A percentile compares a stretch with the other conserved stretches of the same genome.
phyloP scores from a whole-genome alignment of 2,329 filamentous ascomycete genomes.

The Huntiella savannae region DNA sequence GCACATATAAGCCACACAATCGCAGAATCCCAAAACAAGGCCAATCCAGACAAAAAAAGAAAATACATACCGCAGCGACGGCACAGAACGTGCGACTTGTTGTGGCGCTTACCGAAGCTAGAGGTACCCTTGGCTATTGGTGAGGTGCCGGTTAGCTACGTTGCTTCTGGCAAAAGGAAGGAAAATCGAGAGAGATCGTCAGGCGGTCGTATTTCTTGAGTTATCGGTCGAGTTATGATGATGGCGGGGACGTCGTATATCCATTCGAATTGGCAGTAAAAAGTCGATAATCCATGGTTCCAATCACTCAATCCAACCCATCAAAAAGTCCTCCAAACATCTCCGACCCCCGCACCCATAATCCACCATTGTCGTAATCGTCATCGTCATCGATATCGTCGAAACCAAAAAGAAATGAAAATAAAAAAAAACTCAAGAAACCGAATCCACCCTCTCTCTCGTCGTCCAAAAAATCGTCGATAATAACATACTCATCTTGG shows the following conservation, averaged over 20 bases:
- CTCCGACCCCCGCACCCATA: neutral
- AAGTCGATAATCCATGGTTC: no score
- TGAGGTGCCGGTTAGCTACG: conserved; percentile 2
- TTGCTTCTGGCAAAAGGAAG: neutral
- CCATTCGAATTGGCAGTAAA: no score
- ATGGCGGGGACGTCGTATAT: no score
- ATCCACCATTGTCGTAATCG: neutral
- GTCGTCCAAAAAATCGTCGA: neutral
- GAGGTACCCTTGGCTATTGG: conserved; percentile 37
- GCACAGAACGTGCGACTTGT: conserved; percentile 97
- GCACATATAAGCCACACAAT: conserved; percentile 1
- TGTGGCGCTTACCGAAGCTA: conserved; percentile 54
- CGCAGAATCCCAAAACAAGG: conserved; percentile 6
- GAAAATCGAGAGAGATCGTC: neutral
- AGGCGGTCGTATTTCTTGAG: conserved; percentile 2
- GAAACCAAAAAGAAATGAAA: no score
- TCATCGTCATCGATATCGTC: neutral
- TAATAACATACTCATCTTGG: conserved; percentile 37
- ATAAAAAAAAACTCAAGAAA: neutral
- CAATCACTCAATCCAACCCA: neutral
- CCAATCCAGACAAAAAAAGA: neutral
- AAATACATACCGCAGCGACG: conserved; percentile 79
- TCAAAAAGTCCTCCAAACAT: neutral
- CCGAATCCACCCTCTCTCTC: neutral
- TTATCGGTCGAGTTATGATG: conserved; percentile 6